Evolutionary conservation across 2,329 filamentous ascomycete species (phyloP), one percentile per base, ranked within the genome.

Genomic region (Hawksworthiomyces lignivorus): DNA sequence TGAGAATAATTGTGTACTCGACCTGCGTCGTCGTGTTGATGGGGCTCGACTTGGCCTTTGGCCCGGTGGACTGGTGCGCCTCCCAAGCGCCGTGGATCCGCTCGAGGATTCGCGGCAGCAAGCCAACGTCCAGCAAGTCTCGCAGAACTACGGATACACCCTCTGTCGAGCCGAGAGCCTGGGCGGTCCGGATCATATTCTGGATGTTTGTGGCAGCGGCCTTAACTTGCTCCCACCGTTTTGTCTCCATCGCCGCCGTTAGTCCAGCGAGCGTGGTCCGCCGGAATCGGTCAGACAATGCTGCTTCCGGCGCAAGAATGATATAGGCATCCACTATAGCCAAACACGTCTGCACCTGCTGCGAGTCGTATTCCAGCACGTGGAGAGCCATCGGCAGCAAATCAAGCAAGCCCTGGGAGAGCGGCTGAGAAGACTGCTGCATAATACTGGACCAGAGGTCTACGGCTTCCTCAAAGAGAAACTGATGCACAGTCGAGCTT

Each of bases 401-500:
- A 4, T 69, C 65, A 4, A 84, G 59, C n/a, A 89, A 63, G 12
- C 80, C 77, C 1, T 70, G 63, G 1, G 77, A 71, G 4, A 80
- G 64, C 1, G 83, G 80, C 11, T 76, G 64, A 7, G 73, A 70
- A 44, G 80, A 81, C 53, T 87, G 78, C 48, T 70, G 69, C 28
- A 89, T 62, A 10, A 96, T 78, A 2, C 83, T 77, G 26, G 75
- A 73, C 90, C 90, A 97, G 4, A 98, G 74, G 43, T 96, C 89
- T 12, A 97, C 69, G 0, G 87, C 86, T 58, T 98, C 92, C 48
- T 97, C 92, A 11, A 95, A 77, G 10, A 98, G 75, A 54, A 94
- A 92, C 3, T 89, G 65, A 51, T 86, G 79, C 31, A 84, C 71
- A 29, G 84, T 77, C 2, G 87, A 92, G 10, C 75, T 77, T 3